A percentile compares a stretch with the other conserved stretches of the same genome.
These are phyloP conservation scores for Metarhizium rileyi DNA, from an alignment of 2,329 filamentous ascomycete species.

Conservation along the genomic window DNA sequence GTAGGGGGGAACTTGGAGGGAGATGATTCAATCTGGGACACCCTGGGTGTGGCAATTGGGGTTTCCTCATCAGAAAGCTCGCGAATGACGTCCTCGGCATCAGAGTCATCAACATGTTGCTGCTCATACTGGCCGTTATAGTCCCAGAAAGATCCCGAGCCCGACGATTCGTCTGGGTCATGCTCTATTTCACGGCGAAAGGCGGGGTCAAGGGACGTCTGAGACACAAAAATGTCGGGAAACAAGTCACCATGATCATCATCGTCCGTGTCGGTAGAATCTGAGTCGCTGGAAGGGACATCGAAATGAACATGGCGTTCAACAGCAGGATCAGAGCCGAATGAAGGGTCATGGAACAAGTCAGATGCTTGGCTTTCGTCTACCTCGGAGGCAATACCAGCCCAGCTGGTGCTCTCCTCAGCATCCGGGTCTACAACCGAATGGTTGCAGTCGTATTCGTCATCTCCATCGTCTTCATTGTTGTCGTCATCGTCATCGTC, in stretches of 20 bases:
- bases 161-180: slow-evolving; percentile 49
- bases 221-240: slow-evolving; percentile 69
- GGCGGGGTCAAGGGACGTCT: slow-evolving; percentile 60
- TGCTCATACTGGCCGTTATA: slow-evolving; percentile 39
- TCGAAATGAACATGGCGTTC: slow-evolving; percentile 68
- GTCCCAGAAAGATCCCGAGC: slow-evolving; percentile 55
- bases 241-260: slow-evolving; percentile 57
- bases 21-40: slow-evolving; percentile 17
- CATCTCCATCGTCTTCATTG: slow-evolving; percentile 29
- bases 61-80: slow-evolving; percentile 31
- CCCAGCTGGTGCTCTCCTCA: slow-evolving; percentile 43
- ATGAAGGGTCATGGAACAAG: slow-evolving; percentile 29
- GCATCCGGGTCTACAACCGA: slow-evolving; percentile 27
- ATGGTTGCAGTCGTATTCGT: slow-evolving; percentile 28
- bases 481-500: slow-evolving; percentile 17
- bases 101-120: slow-evolving; percentile 24
- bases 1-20: slow-evolving; percentile 17
- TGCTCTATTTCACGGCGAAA: slow-evolving; percentile 67
- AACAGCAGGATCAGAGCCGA: slow-evolving; percentile 28
- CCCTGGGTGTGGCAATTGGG: slow-evolving; percentile 31
- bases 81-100: slow-evolving; percentile 31
- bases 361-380: slow-evolving; percentile 36
- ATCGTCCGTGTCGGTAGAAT: slow-evolving; percentile 54
- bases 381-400: slow-evolving; percentile 40
- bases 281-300: slow-evolving; percentile 56